Evolutionary conservation across 1,284 basidiomycete genomes (phyloP), one percentile per base, ranked within the genome.

Genomic region (Naganishia albida): DNA sequence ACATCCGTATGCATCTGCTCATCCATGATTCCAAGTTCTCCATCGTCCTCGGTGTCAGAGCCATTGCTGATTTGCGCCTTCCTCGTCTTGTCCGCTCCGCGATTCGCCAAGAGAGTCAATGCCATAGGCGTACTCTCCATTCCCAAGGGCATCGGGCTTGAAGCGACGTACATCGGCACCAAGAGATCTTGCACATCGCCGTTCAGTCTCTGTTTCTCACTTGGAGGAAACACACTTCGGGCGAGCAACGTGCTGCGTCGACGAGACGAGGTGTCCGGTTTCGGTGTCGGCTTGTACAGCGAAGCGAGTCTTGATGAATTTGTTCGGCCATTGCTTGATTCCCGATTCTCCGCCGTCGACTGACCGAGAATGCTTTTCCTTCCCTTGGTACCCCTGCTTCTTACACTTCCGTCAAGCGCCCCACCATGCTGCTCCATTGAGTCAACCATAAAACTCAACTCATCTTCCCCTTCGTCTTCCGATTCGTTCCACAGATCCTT

Each of bases 251-350:
- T 60, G 57, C 57, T 60, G n/a, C 57, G 57, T 3, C 57, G 57
- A 25, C 57, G 34, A 28, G 46, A 50, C 16, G 56, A 59, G 7
- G 57, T 23, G 38, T 60, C 57, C 12, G 57, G 57, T 40, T 60
- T 60, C 20, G 57, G 57, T 16, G 57, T 60, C 46, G 57, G 57
- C 43, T 60, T 60, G 57, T 60, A 60, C 46, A 48, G 34, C 25
- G 57, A 50, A 34, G 57, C 57, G 20, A 60, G 46, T 39, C 48
- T 30, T 25, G 57, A 60, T 18, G 57, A 34, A 20, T 20, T 53
- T 16, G 34, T 20, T 25, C 23, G 57, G n/a, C 39, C 48, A 26
- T 40, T 60, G 20, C 3, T 48, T 8, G 34, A 18, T 3, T 60
- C 34, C 8, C 18, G 34, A 40, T 60, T 49, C 7, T 18, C 20